Evolutionary conservation across 2,329 filamentous ascomycete genomes (phyloP).

Genomic region (Apiospora aurea): DNA sequence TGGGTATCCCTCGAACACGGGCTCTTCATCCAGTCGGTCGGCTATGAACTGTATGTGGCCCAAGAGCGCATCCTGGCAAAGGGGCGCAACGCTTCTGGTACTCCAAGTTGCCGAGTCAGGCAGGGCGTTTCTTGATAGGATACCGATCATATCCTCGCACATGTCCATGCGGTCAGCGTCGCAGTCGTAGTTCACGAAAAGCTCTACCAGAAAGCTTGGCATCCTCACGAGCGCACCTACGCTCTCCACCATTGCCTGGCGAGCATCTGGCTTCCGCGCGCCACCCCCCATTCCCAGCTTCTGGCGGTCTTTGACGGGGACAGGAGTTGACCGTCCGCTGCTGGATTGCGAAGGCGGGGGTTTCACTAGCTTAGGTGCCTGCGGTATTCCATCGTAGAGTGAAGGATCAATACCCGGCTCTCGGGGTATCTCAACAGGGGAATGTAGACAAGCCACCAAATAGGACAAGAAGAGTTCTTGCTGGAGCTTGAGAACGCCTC

Average conservation of each 20-base stretch:
- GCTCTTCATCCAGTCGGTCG: slow-evolving; percentile 79
- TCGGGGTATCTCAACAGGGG: slow-evolving; percentile 89
- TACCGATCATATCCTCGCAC: slow-evolving; percentile 93
- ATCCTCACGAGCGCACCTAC: slow-evolving; percentile 91
- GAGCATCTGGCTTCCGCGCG: slow-evolving; percentile 88
- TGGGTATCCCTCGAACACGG: slow-evolving; percentile 69
- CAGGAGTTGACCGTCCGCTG: slow-evolving; percentile 88
- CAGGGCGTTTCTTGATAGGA: slow-evolving; percentile 91
- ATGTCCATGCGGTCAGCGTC: slow-evolving; percentile 90
- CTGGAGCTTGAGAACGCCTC: slow-evolving; percentile 89
- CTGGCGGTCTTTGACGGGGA: slow-evolving; percentile 90
- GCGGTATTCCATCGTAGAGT: slow-evolving; percentile 91
- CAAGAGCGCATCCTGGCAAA: slow-evolving; percentile 91
- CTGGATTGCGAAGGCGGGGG: slow-evolving; percentile 73
- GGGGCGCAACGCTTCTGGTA: slow-evolving; percentile 93
- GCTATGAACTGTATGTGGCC: slow-evolving; percentile 92
- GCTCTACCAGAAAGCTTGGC: slow-evolving; percentile 91
- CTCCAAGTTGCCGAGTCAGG: slow-evolving; percentile 99
- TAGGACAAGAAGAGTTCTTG: slow-evolving; percentile 97
- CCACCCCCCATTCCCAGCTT: slow-evolving; percentile 93
- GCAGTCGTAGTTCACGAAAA: slow-evolving; percentile 98
- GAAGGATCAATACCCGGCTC: slow-evolving; percentile 90
- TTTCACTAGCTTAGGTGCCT: slow-evolving; percentile 87
- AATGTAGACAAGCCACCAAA: slow-evolving; percentile 90
- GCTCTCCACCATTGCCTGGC: slow-evolving; percentile 98